Percentiles rank a stretch among this genome's conserved stretches.
Conservation (phyloP, 2,329 filamentous ascomycete genomes). For the Neofusicoccum laricinum region DNA sequence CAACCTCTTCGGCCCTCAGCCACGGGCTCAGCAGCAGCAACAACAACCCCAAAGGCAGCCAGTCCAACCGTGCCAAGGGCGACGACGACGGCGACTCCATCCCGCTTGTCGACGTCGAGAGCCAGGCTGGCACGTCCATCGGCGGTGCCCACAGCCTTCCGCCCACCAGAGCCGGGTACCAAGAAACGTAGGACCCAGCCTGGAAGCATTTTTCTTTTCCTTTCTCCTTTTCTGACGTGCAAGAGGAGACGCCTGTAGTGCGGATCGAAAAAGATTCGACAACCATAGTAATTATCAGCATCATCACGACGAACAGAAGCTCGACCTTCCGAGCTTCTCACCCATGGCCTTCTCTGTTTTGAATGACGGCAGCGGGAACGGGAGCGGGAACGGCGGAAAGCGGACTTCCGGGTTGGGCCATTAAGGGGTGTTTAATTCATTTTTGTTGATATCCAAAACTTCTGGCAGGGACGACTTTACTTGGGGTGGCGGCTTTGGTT, state of each 20-base stretch:
- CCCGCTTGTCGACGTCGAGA: conserved; percentile 13
- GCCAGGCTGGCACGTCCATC: conserved; percentile 6
- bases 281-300: not conserved
- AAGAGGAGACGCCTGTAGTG: not conserved
- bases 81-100: conserved; percentile 8
- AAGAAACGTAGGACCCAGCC: not conserved
- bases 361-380: not conserved
- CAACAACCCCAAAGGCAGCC: not conserved
- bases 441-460: not conserved
- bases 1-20: not conserved
- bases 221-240: not conserved
- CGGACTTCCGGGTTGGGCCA: not conserved
- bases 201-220: not conserved
- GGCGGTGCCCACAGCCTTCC: not conserved
- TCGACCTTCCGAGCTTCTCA: not conserved
- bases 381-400: not conserved
- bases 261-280: not conserved
- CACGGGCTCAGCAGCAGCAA: not conserved
- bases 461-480: not conserved
- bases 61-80: not conserved
- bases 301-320: not conserved
- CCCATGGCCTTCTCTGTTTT: conserved; percentile 2
- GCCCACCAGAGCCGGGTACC: conserved; percentile 1
- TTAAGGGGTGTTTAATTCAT: not conserved
- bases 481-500: not conserved